phyloP scores from a whole-genome alignment of 2,329 filamentous ascomycete species.

The Phaeoacremonium minimum region DNA sequence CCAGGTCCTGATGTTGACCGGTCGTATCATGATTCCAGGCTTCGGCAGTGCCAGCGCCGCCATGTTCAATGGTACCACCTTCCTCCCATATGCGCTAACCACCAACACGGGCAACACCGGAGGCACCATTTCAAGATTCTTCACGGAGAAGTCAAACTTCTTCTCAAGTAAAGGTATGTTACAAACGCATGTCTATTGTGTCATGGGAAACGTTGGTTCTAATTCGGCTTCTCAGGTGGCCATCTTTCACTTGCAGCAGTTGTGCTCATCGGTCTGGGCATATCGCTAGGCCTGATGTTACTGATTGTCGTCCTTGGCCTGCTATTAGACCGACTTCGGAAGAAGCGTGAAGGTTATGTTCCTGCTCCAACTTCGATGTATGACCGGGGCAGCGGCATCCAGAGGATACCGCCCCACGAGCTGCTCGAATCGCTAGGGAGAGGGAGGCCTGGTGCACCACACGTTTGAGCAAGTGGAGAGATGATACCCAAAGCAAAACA shows the following conservation, averaged over 20 bases:
- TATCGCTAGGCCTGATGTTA: slow-evolving; percentile 73
- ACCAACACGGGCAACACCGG: slow-evolving; percentile 58
- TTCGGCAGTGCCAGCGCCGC: slow-evolving; percentile 83
- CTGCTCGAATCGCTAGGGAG: slow-evolving; percentile 50
- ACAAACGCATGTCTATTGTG: slow-evolving; percentile 43
- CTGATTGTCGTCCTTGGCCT: slow-evolving; percentile 73
- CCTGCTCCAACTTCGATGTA: slow-evolving; percentile 68
- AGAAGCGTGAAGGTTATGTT: slow-evolving; percentile 74
- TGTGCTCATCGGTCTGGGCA: slow-evolving; percentile 75
- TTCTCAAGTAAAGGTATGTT: slow-evolving; percentile 41
- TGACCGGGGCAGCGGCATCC: slow-evolving; percentile 54
- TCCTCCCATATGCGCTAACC: slow-evolving; percentile 77
- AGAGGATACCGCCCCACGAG: slow-evolving; percentile 57
- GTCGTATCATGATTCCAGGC: slow-evolving; percentile 67
- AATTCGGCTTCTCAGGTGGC: too few relatives aligned
- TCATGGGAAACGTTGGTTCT: slow-evolving; percentile 28
- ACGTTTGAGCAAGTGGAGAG: slow-evolving; percentile 32
- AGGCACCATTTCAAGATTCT: slow-evolving; percentile 76
- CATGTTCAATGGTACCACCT: slow-evolving; percentile 77
- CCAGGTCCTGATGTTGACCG: slow-evolving; percentile 79
- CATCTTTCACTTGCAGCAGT: slow-evolving; percentile 68
- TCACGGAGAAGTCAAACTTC: slow-evolving; percentile 76
- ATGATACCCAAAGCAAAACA: neutral
- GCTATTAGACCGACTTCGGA: slow-evolving; percentile 68
- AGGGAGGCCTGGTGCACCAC: slow-evolving; percentile 42